Conservation (phyloP, 306 rosid species). For the Dalbergia cochinchinensis region DNA sequence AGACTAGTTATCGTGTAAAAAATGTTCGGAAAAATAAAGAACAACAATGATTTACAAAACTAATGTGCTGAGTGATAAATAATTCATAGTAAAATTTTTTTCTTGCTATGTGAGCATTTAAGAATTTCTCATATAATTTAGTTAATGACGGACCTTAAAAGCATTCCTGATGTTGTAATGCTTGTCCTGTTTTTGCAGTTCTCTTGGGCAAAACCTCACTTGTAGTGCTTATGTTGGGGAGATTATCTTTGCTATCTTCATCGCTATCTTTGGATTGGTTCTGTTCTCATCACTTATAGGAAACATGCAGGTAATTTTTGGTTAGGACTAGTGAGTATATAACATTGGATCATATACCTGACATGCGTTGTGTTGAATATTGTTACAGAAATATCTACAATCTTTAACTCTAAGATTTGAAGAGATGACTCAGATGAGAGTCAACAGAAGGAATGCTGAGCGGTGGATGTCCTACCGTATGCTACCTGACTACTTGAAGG, state of each 20-base stretch:
- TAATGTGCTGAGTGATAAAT: no score
- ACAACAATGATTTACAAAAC: no score
- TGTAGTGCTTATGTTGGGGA: slow-evolving; percentile 73
- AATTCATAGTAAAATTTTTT: no score
- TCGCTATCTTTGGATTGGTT: slow-evolving; percentile 77
- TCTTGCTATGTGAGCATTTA: no score
- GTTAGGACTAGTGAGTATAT: not conserved
- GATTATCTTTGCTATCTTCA: slow-evolving; percentile 71
- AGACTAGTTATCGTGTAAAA: no score
- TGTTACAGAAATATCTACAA: slow-evolving; percentile 78
- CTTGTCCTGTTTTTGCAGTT: slow-evolving; percentile 55
- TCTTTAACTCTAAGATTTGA: slow-evolving; percentile 84
- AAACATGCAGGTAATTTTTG: slow-evolving; percentile 82
- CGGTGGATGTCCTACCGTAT: slow-evolving; percentile 94
- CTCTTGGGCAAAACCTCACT: slow-evolving; percentile 78
- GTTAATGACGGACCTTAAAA: not conserved
- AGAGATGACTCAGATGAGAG: slow-evolving; percentile 81
- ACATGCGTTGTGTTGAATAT: slow-evolving; percentile 32
- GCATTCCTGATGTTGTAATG: not conserved
- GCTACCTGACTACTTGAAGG: slow-evolving; percentile 73
- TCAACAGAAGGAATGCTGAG: slow-evolving; percentile 78
- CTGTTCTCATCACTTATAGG: slow-evolving; percentile 84
- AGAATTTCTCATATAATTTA: no score
- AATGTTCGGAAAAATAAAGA: no score
- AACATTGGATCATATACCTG: slow-evolving; percentile 5